Percentiles rank a stretch among this genome's conserved stretches.
phyloP scores from a whole-genome alignment of 768 basidiomycete genomes.

The Tricholoma bakamatsutake region DNA sequence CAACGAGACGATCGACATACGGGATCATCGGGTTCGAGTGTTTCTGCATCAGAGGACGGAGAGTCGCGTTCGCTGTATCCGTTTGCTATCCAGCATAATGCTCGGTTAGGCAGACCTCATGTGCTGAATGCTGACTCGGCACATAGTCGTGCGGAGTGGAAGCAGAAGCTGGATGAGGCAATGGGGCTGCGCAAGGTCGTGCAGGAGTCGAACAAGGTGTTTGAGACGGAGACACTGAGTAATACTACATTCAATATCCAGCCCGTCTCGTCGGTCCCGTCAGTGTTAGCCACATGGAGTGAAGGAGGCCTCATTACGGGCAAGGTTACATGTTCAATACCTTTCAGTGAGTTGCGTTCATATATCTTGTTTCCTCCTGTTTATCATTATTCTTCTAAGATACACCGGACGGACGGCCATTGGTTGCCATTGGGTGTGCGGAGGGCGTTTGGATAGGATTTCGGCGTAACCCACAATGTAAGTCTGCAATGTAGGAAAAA shows the following conservation, averaged over 20 bases:
- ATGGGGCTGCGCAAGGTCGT: conserved; percentile 80
- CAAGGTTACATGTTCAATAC: conserved; percentile 91
- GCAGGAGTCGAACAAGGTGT: conserved; percentile 92
- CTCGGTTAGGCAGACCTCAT: conserved; percentile 77
- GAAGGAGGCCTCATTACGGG: conserved; percentile 69
- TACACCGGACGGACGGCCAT: conserved; percentile 71
- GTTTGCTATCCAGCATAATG: conserved; percentile 83
- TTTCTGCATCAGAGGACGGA: conserved; percentile 34
- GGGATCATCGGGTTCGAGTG: conserved; percentile 14
- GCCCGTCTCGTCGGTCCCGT: conserved; percentile 41
- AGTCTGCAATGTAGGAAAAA: conserved; percentile 17
- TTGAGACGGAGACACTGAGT: conserved; percentile 87
- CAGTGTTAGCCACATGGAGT: conserved; percentile 49
- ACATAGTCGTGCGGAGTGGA: conserved; percentile 77
- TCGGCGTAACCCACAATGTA: conserved; percentile 80
- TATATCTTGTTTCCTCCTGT: neutral
- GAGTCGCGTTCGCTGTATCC: conserved; percentile 79
- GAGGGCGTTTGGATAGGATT: conserved; percentile 96
- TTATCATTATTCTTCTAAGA: conserved; percentile 38
- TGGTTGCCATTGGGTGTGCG: conserved; percentile 87
- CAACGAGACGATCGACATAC: conserved; percentile 40
- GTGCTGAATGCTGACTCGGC: conserved; percentile 78
- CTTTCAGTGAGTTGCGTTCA: conserved; percentile 61
- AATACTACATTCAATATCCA: conserved; percentile 82
- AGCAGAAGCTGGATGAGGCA: conserved; percentile 86